Evolutionary conservation across 1,284 basidiomycete species (phyloP).

Genomic region (Stereum hirsutum): DNA sequence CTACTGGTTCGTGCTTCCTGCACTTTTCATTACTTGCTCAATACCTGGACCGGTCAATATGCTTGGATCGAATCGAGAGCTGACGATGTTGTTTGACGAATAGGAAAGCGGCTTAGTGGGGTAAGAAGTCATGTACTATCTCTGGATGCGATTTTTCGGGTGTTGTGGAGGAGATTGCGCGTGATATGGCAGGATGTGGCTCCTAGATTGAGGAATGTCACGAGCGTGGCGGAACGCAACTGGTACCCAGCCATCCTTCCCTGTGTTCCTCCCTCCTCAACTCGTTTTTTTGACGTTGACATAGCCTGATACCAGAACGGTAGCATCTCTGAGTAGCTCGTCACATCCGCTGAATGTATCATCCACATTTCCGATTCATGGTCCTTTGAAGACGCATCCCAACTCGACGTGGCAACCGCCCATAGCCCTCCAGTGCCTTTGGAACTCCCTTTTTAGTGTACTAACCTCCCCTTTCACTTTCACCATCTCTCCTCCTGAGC

Average conservation of each 20-base stretch:
- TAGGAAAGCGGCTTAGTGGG: no score
- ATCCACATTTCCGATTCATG: background rate
- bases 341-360: background rate
- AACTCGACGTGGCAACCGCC: background rate
- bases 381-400: background rate
- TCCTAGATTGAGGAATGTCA: no score
- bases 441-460: no score
- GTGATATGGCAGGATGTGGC: background rate
- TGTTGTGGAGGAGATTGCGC: background rate
- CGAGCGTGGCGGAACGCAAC: background rate
- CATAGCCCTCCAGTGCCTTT: background rate
- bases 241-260: background rate
- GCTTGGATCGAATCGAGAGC: background rate
- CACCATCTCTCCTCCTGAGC: background rate
- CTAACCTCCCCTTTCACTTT: no score
- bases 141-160: background rate
- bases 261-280: no score
- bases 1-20: conserved; percentile 16
- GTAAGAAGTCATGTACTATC: no score
- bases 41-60: background rate
- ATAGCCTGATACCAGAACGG: background rate
- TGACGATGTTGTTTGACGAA: background rate
- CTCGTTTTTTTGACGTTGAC: no score
- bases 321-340: background rate
- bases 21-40: no score